Percentiles rank a stretch among this genome's conserved stretches.
Conservation (phyloP, 768 basidiomycete genomes). For the Hygrophoropsis aurantiaca region DNA sequence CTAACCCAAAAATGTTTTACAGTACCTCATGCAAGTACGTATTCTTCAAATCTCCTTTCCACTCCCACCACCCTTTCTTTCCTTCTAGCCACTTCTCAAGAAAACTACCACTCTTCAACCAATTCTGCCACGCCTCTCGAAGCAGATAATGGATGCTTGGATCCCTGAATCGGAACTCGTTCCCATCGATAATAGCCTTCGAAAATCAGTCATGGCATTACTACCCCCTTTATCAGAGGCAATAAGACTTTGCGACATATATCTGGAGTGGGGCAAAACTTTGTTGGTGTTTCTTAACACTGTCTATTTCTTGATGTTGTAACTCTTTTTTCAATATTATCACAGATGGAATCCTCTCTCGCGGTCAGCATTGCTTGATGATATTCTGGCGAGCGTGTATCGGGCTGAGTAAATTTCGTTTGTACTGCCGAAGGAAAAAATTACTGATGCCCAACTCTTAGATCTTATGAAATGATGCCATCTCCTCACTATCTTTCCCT, state of each 20-base stretch:
- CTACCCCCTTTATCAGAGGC: conserved; percentile 64
- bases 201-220: conserved; percentile 42
- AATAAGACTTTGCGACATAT: conserved; percentile 58
- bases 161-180: conserved; percentile 32
- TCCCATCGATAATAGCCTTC: conserved; percentile 35
- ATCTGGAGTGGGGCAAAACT: conserved; percentile 60
- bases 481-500: conserved; percentile 59
- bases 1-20: conserved; percentile 7
- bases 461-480: conserved; percentile 38
- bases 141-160: conserved; percentile 37
- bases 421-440: background rate
- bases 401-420: conserved; percentile 42
- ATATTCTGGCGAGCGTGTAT: conserved; percentile 55
- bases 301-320: too few species aligned
- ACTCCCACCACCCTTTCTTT: background rate
- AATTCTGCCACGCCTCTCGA: conserved; percentile 38
- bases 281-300: too few species aligned
- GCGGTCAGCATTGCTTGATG: conserved; percentile 54
- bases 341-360: conserved; percentile 55
- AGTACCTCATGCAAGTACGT: conserved; percentile 60
- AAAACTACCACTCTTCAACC: conserved; percentile 13
- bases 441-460: conserved; percentile 15
- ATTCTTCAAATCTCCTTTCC: background rate
- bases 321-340: too few species aligned
- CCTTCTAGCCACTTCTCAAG: conserved; percentile 23